These are phyloP conservation scores for Vitellaria paradoxa DNA, from an alignment of 179 eudicot species.

Conservation along the genomic window DNA sequence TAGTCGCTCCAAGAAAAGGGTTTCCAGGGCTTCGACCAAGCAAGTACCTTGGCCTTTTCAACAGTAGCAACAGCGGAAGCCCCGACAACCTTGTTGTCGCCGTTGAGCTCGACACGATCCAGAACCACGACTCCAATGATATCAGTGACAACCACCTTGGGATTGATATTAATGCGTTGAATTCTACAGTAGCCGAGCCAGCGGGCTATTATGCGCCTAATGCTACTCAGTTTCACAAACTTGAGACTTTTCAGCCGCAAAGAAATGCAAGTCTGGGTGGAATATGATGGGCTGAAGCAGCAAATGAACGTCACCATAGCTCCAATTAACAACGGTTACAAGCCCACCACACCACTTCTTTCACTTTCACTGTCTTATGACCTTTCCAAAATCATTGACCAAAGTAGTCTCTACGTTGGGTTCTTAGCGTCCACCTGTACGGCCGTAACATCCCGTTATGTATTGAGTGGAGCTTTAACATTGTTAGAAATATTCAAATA, in stretches of 20 bases:
- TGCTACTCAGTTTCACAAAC: conserved; percentile 5
- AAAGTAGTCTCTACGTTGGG: conserved; percentile 28
- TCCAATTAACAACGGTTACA: conserved; percentile 10
- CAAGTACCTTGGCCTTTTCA: conserved; percentile 35
- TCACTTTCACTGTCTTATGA: too few species aligned
- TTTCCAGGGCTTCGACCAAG: conserved; percentile 20
- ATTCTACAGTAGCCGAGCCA: conserved; percentile 10
- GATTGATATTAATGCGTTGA: conserved; percentile 28
- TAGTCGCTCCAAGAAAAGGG: conserved; percentile 29
- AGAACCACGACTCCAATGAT: not conserved
- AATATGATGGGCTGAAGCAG: conserved; percentile 23
- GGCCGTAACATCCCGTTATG: conserved; percentile 10
- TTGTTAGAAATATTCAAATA: too few species aligned
- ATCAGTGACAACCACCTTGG: conserved; percentile 34
- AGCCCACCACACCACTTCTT: conserved; percentile 25
- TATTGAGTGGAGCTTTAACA: conserved; percentile 33
- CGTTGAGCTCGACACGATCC: too few species aligned
- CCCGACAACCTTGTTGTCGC: conserved; percentile 18
- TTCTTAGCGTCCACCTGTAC: conserved; percentile 29
- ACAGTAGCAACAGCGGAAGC: conserved; percentile 22
- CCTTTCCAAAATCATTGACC: conserved; percentile 15
- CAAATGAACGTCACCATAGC: conserved; percentile 29
- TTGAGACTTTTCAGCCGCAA: conserved; percentile 20
- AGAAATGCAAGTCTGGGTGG: conserved; percentile 33
- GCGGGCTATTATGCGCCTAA: conserved; percentile 25